Base-by-base conservation (phyloP, 768 basidiomycete species). In the Boletus barrowsii region DNA sequence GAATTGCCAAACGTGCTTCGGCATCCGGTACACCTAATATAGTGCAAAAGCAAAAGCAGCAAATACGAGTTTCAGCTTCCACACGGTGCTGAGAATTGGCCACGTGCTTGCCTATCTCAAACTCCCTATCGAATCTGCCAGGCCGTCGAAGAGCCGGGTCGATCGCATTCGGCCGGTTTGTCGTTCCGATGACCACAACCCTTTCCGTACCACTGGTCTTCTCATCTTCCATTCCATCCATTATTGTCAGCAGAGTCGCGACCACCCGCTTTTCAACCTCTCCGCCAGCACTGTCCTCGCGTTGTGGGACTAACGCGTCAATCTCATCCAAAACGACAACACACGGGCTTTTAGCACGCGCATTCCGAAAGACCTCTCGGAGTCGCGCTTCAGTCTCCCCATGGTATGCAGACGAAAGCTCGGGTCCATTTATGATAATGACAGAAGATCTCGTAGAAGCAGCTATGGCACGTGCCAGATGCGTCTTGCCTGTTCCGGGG, bases 181-280 rank as follows among this genome's bases (percentile, higher is more conserved):
- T 98, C 1, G 97, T 97, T 0, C 93, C 97, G 56, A 99, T 90
- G 35, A 99, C 92, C 5, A 98, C 89, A 13, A 99, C 91, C 56
- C 88, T 79, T 17, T 75, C 80, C 3, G 71, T 69, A 5, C 72
- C 76, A 36, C 74, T 76, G 5, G 70, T 68, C 1, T 62, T 68
- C 18, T 64, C 66, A 22, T 80, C 79, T 56, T 84, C 83, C 73
- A 93, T 88, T 9, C 97, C 97, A 68, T 99, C 97, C 74, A 99
- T 83, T 54, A 97, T 82, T 3, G 97, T 98, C 63, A 99, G 73
- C 44, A 99, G 75, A 18, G 93, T 97, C 20, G 97, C 94, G 4
- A 98, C 97, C 0, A 98, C 94, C 24, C 97, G 80, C 61, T 91
- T 90, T 69, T 98, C 97, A 3, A 98, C 96, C 71, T 98, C 96